Evolutionary conservation across 768 basidiomycete species (phyloP).

Genomic region (Calocybe indica): DNA sequence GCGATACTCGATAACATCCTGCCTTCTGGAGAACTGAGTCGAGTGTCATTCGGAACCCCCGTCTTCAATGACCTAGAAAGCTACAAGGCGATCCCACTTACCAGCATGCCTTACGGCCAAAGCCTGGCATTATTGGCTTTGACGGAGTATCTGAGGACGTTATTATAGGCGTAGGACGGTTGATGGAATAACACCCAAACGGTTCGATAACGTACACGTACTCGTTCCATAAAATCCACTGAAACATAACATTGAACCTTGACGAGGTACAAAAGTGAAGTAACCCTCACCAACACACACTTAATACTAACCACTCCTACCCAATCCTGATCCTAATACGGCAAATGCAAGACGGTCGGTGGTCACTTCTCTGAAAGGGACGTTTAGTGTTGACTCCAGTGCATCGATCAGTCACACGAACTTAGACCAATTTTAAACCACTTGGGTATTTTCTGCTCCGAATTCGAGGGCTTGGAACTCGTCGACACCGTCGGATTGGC

Average conservation of each 20-base stretch:
- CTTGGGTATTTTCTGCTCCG: constrained; percentile 64
- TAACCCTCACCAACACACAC: too few relatives aligned
- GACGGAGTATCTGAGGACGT: constrained; percentile 39
- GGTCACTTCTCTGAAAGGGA: too few relatives aligned
- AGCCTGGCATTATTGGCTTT: constrained; percentile 43
- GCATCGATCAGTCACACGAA: constrained; percentile 23
- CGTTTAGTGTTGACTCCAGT: too few relatives aligned
- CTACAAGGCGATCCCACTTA: constrained; percentile 46
- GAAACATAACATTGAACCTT: too few relatives aligned
- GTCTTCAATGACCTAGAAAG: constrained; percentile 42
- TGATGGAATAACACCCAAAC: too few relatives aligned
- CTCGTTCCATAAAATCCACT: too few relatives aligned
- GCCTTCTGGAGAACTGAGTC: constrained; percentile 36
- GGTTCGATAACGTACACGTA: too few relatives aligned
- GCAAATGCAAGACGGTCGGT: too few relatives aligned
- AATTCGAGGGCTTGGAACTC: background rate
- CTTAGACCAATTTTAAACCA: constrained; percentile 71
- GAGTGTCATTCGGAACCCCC: constrained; percentile 48
- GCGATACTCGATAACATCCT: constrained; percentile 39
- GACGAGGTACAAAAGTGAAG: too few relatives aligned
- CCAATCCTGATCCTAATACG: too few relatives aligned
- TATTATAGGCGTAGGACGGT: constrained; percentile 19
- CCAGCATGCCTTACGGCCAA: constrained; percentile 55
- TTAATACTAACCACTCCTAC: too few relatives aligned
- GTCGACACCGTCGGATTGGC: constrained; percentile 6